Evolutionary conservation across 768 basidiomycete genomes (phyloP).

Genomic region (Trametes cinnabarina): DNA sequence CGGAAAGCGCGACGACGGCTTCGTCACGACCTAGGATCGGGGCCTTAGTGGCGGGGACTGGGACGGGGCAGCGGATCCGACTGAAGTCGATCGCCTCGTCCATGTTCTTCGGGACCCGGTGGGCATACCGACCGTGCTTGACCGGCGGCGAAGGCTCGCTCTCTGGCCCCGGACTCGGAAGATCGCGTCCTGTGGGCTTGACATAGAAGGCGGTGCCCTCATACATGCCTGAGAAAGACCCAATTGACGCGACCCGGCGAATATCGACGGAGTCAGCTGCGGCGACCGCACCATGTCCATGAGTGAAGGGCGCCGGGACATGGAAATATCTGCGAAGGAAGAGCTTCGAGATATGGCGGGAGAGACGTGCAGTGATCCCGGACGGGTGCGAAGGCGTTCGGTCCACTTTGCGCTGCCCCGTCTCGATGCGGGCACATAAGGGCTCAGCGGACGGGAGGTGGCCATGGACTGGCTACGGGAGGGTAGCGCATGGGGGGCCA

Average conservation of each 20-base stretch:
- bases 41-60: not conserved
- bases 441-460: not conserved
- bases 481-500: not conserved
- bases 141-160: not conserved
- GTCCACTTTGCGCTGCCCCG: constrained; percentile 7
- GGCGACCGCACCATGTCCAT: not conserved
- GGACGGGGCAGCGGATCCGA: constrained; percentile 8
- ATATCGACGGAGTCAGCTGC: not conserved
- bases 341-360: not conserved
- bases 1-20: not conserved
- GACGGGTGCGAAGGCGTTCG: not conserved
- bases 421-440: not conserved
- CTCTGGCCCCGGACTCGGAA: not conserved
- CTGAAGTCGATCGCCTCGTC: constrained; percentile 11
- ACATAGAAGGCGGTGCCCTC: constrained; percentile 5
- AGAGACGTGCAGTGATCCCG: not conserved
- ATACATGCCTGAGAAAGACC: not conserved
- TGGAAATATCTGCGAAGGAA: not conserved
- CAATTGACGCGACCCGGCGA: not conserved
- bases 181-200: not conserved
- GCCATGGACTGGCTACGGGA: not conserved
- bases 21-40: not conserved
- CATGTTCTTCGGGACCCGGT: not conserved
- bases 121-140: constrained; percentile 1
- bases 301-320: not conserved